These are phyloP conservation scores for Nicotiana otophora DNA, from an alignment of 257 asterid genomes.

Conservation along the genomic window DNA sequence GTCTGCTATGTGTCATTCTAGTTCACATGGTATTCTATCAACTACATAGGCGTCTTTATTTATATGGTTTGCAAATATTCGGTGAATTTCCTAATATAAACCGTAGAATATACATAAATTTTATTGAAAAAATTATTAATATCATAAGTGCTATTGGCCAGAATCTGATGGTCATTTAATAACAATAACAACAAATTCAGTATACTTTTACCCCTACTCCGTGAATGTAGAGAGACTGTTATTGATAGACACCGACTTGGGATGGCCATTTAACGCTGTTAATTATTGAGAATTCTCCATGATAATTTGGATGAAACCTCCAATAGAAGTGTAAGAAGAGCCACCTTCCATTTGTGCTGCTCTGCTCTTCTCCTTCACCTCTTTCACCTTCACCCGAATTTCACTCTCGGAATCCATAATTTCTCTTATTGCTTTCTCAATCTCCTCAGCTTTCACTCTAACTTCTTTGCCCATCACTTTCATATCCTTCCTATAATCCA, in stretches of 20 bases:
- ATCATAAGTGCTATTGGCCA: too few relatives aligned
- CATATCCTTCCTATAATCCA: neutral
- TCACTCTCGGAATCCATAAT: conserved; percentile 25
- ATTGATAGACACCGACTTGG: too few relatives aligned
- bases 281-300: neutral
- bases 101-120: neutral
- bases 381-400: conserved; percentile 3
- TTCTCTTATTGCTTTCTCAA: conserved; percentile 30
- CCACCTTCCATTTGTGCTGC: neutral
- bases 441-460: conserved; percentile 28
- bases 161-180: neutral
- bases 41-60: too few relatives aligned
- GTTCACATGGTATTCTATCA: too few relatives aligned
- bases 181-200: too few relatives aligned
- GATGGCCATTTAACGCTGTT: too few relatives aligned
- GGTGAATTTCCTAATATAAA: too few relatives aligned
- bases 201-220: too few relatives aligned
- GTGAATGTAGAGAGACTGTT: too few relatives aligned
- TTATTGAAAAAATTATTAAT: too few relatives aligned
- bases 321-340: neutral
- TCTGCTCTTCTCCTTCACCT: neutral
- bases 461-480: conserved; percentile 11
- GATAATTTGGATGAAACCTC: neutral
- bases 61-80: too few relatives aligned
- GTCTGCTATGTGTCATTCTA: too few relatives aligned